A percentile compares a stretch with the other conserved stretches of the same genome.
Conservation (phyloP, 1,284 basidiomycete genomes). For the Austroboletus novae-zelandiae region DNA sequence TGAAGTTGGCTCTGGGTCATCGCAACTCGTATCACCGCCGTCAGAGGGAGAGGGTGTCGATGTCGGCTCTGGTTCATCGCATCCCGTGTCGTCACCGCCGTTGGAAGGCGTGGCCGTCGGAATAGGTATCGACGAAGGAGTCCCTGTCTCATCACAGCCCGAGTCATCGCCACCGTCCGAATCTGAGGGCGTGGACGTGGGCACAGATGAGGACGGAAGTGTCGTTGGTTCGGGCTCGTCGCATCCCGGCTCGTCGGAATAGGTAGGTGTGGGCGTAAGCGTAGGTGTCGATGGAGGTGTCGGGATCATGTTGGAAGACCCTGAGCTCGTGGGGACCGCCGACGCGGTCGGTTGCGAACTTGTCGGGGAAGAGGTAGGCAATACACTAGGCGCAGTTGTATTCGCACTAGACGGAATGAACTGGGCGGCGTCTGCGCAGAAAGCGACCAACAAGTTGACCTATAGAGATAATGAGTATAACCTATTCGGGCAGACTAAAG, state of each 20-base stretch:
- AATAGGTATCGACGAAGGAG: neutral
- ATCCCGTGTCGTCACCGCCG: too few relatives aligned
- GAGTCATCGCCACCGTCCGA: neutral
- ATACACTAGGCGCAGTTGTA: neutral
- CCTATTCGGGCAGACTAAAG: neutral
- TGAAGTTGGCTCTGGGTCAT: too few relatives aligned
- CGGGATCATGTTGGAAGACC: neutral
- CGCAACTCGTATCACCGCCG: neutral
- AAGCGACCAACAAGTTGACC: conserved; percentile 28
- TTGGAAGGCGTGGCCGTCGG: neutral
- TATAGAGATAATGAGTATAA: neutral
- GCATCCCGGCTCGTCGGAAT: neutral
- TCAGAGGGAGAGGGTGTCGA: neutral
- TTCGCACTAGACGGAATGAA: conserved; percentile 2
- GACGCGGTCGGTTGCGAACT: neutral
- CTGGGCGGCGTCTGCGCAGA: conserved; percentile 25
- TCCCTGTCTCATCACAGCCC: neutral
- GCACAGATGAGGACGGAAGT: neutral
- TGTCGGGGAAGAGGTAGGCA: neutral
- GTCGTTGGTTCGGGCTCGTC: neutral
- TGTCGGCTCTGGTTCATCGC: neutral
- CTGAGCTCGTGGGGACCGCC: neutral
- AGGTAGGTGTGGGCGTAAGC: neutral
- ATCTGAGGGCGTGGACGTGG: neutral
- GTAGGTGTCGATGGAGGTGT: neutral